Percentiles rank a stretch among this genome's conserved stretches.
Conservation (phyloP, 73 alveolate species). For the Effrenium voratum region DNA sequence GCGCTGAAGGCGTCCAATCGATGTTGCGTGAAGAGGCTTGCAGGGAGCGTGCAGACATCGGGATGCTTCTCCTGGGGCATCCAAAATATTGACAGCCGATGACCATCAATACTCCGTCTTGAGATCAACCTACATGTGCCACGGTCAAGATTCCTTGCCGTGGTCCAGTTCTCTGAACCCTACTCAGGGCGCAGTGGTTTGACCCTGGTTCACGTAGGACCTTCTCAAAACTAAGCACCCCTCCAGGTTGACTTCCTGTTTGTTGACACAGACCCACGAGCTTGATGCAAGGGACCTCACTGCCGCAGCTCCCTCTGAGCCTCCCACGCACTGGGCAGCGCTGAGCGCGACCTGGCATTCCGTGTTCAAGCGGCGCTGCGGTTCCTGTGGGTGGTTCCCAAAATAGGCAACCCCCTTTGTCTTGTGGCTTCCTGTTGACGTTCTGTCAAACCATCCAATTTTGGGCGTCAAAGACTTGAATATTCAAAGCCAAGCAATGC, state of each 20-base stretch:
- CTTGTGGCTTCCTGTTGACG: no score
- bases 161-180: no score
- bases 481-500: neutral
- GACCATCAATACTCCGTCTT: no score
- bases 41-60: neutral
- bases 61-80: neutral
- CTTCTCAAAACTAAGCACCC: no score
- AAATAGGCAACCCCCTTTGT: neutral
- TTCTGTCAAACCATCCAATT: neutral
- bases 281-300: neutral
- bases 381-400: neutral
- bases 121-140: no score
- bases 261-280: neutral
- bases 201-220: no score
- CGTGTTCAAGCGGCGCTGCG: no score
- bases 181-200: no score
- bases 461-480: neutral
- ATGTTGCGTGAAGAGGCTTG: neutral
- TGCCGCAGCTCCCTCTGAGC: neutral
- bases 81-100: no score
- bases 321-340: slow-evolving; percentile 5
- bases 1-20: neutral
- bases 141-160: no score
- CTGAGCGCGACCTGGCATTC: slow-evolving; percentile 18
- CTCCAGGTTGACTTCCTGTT: no score